Conservation (phyloP, 345 rosid species). For the Rubroshorea leprosula region DNA sequence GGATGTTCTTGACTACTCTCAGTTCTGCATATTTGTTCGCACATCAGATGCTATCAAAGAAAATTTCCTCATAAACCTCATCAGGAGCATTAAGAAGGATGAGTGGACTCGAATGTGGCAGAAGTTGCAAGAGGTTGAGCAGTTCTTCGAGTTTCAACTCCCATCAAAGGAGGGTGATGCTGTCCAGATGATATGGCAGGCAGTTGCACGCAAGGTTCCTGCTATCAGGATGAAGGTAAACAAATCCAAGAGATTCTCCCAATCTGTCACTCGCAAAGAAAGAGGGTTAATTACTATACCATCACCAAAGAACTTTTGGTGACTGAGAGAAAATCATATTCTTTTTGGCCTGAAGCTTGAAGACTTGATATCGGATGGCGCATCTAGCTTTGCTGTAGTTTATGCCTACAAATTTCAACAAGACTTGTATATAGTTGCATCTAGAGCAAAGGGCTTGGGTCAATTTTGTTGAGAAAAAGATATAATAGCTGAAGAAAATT, state of each 20-base stretch:
- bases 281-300: slow-evolving; percentile 25
- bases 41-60: slow-evolving; percentile 72
- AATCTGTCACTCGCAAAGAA: slow-evolving; percentile 14
- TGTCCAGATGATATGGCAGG: slow-evolving; percentile 92
- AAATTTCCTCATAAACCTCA: slow-evolving; percentile 55
- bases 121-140: slow-evolving; percentile 54
- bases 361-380: background rate
- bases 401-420: background rate
- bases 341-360: slow-evolving; percentile 5
- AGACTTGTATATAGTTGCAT: background rate
- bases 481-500: background rate
- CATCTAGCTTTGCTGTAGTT: background rate
- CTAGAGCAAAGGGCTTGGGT: background rate
- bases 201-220: slow-evolving; percentile 72
- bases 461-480: background rate
- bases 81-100: slow-evolving; percentile 54
- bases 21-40: slow-evolving; percentile 81
- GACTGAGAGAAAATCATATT: slow-evolving; percentile 12
- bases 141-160: slow-evolving; percentile 49
- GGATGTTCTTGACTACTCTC: slow-evolving; percentile 79
- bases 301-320: slow-evolving; percentile 53
- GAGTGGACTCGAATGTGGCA: slow-evolving; percentile 78
- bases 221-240: slow-evolving; percentile 54
- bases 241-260: slow-evolving; percentile 48
- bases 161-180: slow-evolving; percentile 66